phyloP scores from a whole-genome alignment of 192 early-diverging fungal genomes.

The Mortierella hygrophila region DNA sequence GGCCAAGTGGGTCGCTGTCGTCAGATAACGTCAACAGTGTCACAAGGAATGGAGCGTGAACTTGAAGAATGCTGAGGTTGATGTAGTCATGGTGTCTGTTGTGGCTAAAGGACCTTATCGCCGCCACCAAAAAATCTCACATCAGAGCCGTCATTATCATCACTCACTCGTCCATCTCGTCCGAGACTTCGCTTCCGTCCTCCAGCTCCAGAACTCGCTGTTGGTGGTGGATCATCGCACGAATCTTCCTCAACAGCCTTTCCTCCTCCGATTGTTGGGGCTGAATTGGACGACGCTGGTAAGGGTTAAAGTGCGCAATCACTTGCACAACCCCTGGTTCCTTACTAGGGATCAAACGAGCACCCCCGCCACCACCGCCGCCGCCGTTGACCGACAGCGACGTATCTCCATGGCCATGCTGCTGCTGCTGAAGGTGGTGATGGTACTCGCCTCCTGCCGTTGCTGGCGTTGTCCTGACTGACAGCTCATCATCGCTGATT shows the following conservation, averaged over 20 bases:
- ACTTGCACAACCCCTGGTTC: constrained; percentile 44
- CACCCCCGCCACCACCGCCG: not conserved
- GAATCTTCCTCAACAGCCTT: constrained; percentile 34
- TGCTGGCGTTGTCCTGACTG: constrained; percentile 18
- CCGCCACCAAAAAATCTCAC: not conserved
- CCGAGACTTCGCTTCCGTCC: constrained; percentile 47
- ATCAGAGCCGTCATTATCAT: not conserved
- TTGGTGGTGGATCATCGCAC: constrained; percentile 50
- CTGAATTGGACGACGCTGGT: constrained; percentile 51
- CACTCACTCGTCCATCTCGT: constrained; percentile 48
- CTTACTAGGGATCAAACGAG: constrained; percentile 18
- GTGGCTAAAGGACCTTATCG: not conserved
- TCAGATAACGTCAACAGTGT: not conserved
- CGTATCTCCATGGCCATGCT: not conserved
- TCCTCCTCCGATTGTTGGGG: constrained; percentile 52
- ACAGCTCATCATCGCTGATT: constrained; percentile 46
- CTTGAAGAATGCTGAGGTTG: not conserved
- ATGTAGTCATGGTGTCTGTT: not conserved
- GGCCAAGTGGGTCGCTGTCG: not conserved
- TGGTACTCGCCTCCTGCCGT: constrained; percentile 7
- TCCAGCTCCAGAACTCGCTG: constrained; percentile 37
- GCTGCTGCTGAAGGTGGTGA: not conserved
- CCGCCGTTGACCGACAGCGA: not conserved
- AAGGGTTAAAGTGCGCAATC: constrained; percentile 48
- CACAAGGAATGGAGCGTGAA: not conserved